Evolutionary conservation across 305 asterid species (phyloP).

Genomic region (Rubia balearica): DNA sequence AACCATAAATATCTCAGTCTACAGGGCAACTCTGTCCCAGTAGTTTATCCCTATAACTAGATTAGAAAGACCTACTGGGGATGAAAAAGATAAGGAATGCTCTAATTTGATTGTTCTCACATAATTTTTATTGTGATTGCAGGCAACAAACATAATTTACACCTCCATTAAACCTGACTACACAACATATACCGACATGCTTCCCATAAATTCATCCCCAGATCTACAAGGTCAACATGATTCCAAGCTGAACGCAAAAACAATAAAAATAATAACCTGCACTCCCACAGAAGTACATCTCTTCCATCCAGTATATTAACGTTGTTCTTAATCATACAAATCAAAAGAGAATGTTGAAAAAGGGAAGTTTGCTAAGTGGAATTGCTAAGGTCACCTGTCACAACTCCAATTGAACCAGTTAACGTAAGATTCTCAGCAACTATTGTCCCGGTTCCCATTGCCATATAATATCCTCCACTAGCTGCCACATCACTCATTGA

Average conservation of each 20-base stretch:
- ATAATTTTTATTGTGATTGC: background rate
- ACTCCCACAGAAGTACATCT: background rate
- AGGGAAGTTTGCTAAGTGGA: background rate
- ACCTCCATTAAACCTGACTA: background rate
- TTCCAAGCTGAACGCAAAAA: background rate
- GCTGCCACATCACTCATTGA: constrained; percentile 99
- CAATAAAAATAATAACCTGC: background rate
- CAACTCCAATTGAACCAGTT: constrained; percentile 95
- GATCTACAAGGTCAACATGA: background rate
- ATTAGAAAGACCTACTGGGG: background rate
- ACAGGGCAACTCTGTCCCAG: background rate
- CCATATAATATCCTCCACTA: constrained; percentile 96
- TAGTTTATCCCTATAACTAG: background rate
- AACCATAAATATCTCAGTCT: background rate
- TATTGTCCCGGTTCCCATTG: constrained; percentile 75
- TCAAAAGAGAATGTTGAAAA: background rate
- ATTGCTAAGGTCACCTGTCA: constrained; percentile 48
- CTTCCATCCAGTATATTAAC: background rate
- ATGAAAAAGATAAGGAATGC: background rate
- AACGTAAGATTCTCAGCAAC: constrained; percentile 84
- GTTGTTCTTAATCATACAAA: background rate
- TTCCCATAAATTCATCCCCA: background rate
- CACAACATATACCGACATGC: background rate
- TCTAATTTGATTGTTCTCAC: background rate
- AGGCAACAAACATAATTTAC: background rate